phyloP scores from a whole-genome alignment of 805 yeast species.

The Brettanomyces bruxellensis region DNA sequence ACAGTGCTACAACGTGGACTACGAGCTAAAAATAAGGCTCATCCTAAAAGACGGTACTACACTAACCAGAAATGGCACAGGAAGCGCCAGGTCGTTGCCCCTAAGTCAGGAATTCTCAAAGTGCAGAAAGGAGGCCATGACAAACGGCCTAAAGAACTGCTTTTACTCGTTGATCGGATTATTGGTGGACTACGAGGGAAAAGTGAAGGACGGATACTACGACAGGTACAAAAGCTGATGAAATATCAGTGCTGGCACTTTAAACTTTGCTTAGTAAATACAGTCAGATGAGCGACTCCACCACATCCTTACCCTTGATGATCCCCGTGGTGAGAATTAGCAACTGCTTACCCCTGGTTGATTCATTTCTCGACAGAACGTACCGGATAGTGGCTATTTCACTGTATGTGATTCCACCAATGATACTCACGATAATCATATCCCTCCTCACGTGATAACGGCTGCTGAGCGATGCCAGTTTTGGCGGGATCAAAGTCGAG shows the following conservation, averaged over 20 bases:
- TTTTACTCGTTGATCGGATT: conserved; percentile 27
- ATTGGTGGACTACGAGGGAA: conserved; percentile 21
- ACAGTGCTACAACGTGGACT: conserved; percentile 11
- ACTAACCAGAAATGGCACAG: conserved; percentile 30
- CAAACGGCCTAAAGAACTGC: conserved; percentile 36
- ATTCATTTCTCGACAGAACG: conserved; percentile 38
- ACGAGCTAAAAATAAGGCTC: conserved; percentile 22
- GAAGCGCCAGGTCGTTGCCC: conserved; percentile 27
- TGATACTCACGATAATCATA: conserved; percentile 39
- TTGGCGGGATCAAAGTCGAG: conserved; percentile 16
- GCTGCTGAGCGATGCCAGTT: conserved; percentile 8
- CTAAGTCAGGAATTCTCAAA: conserved; percentile 28
- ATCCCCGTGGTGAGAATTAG: conserved; percentile 37
- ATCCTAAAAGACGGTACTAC: conserved; percentile 36
- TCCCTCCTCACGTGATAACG: conserved; percentile 12
- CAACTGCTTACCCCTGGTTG: conserved; percentile 26
- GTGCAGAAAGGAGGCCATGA: conserved; percentile 39
- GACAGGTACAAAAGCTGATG: conserved; percentile 5
- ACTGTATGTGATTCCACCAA: conserved; percentile 84
- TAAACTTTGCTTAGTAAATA: not conserved
- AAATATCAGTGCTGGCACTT: not conserved
- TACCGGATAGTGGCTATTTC: conserved; percentile 68
- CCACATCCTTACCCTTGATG: conserved; percentile 27
- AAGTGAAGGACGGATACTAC: conserved; percentile 16
- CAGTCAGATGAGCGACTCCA: conserved; percentile 12